These are phyloP conservation scores for Apostasia shenzhenica DNA, from an alignment of 106 monocot genomes.

Conservation along the genomic window DNA sequence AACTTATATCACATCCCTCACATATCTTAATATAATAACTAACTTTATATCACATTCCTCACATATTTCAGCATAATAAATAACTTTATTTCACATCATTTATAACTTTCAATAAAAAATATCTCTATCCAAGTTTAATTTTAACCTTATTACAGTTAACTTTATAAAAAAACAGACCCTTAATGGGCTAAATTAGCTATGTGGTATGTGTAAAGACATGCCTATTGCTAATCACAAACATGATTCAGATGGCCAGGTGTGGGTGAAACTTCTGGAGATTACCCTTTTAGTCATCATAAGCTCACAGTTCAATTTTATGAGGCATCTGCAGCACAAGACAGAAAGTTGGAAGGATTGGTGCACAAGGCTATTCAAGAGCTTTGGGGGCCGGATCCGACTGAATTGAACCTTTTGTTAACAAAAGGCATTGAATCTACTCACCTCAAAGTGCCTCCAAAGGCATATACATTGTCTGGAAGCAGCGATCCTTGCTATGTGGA, in stretches of 20 bases:
- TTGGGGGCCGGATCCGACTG: constrained; percentile 92
- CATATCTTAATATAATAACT: too few species aligned
- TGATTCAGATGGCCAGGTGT: constrained; percentile 80
- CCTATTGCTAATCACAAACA: too few species aligned
- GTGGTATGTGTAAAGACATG: too few species aligned
- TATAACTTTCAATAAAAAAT: too few species aligned
- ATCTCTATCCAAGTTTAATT: too few species aligned
- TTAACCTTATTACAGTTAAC: too few species aligned
- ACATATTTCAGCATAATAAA: too few species aligned
- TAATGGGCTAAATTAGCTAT: too few species aligned
- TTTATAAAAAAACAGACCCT: too few species aligned
- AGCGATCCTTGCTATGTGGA: constrained; percentile 97
- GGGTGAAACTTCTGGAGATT: constrained; percentile 89
- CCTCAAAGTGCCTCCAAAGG: constrained; percentile 78
- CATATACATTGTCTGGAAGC: constrained; percentile 69
- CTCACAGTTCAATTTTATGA: constrained; percentile 94
- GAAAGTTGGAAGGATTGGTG: constrained; percentile 95
- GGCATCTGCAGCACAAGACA: constrained; percentile 90
- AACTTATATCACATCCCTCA: too few species aligned
- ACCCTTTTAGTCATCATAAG: constrained; percentile 97
- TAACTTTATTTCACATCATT: too few species aligned
- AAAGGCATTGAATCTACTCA: constrained; percentile 64
- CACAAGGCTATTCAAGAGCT: constrained; percentile 98
- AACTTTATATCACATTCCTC: too few species aligned
- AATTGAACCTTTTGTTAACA: constrained; percentile 66